phyloP scores from a whole-genome alignment of 73 alveolate species.

The Effrenium voratum region DNA sequence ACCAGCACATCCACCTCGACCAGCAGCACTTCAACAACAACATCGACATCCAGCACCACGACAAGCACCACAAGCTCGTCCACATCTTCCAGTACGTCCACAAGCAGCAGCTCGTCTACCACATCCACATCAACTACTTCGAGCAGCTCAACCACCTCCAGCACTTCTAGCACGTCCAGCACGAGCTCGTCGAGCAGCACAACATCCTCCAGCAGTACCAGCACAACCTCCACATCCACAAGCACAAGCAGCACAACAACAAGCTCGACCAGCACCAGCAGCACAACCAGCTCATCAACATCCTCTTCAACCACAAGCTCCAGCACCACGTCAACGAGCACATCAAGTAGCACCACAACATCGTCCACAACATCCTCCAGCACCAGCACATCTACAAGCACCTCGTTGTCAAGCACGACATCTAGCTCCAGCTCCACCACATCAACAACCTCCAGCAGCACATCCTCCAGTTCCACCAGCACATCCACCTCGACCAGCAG shows the following conservation, averaged over 20 bases:
- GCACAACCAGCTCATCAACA: neutral
- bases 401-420: neutral
- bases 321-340: slow-evolving; percentile 11
- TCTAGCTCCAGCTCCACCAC: neutral
- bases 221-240: neutral
- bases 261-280: neutral
- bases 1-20: slow-evolving; percentile 15
- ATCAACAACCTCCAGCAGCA: slow-evolving; percentile 21
- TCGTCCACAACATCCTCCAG: neutral
- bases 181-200: neutral
- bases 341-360: slow-evolving; percentile 1
- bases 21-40: neutral
- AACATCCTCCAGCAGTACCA: neutral
- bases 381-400: neutral
- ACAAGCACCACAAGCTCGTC: neutral
- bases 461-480: neutral
- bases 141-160: neutral
- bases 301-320: neutral
- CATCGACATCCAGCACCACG: neutral
- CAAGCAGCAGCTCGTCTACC: neutral
- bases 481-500: slow-evolving; percentile 2
- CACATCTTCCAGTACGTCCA: neutral
- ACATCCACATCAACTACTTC: neutral
- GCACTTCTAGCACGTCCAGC: slow-evolving; percentile 4
- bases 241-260: neutral